Base-by-base conservation (phyloP, 2,329 filamentous ascomycete species). In the Aspergillus arachidicola region DNA sequence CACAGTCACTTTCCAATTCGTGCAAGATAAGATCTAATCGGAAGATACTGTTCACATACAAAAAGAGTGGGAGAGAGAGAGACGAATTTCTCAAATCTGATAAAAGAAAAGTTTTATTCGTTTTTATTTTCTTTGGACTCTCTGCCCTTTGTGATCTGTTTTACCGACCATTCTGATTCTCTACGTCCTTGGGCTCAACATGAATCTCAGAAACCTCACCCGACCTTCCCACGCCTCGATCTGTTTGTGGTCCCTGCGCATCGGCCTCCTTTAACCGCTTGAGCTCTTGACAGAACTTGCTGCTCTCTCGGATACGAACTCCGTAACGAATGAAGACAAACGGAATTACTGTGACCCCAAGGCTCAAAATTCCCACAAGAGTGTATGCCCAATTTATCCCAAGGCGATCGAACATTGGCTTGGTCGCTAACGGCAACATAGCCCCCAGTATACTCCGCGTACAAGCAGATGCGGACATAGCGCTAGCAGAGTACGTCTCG, bases 401-500 rank as follows among this genome's bases (percentile, higher is more conserved):
- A 19, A 82, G 69, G 21, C 60, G 68, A 26, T 71, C 64, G 64
- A 80, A 82, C 79, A 82, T 81, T 2, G 71, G 72, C 46, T 72
- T 72, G 1, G 79, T 74, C 7, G 80, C 81, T 21, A 91, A 79
- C 1, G 88, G 88, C 41, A 90, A 78, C 0, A 88, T 79, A 1
- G 83, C 83, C 3, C 84, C 86, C 5, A 86, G 75, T 2, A 86
- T 71, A 9, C 81, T 84, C 12, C 85, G 80, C 21, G 78, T 81
- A 64, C 81, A 83, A 50, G 80, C 84, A 5, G 84, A 77, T 2
- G 85, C 85, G 0, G 85, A 84, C 65, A 85, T 82, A 4, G 84
- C 85, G 21, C 82, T 85, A 0, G 85, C 85, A 0, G 88, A 86
- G 67, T 85, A 89, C n/a, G 87, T 84, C 69, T 89, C 85, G 73